A percentile compares a stretch with the other conserved stretches of the same genome.
These are phyloP conservation scores for Rhinocladiella mackenziei DNA, from an alignment of 2,329 filamentous ascomycete species.

Conservation along the genomic window DNA sequence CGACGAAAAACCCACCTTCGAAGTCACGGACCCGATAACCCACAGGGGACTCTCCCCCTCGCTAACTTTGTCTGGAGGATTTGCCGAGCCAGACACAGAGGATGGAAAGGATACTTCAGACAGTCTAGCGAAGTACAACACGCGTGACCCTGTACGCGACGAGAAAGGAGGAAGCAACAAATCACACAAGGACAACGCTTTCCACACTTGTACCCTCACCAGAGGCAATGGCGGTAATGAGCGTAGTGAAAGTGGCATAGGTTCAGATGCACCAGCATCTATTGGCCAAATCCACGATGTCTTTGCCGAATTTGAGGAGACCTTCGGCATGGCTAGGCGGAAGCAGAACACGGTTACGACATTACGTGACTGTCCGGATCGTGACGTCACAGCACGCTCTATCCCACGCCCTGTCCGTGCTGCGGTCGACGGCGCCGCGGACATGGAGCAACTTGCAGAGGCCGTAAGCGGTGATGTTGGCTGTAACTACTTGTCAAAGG, in stretches of 20 bases:
- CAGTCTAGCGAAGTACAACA: background rate
- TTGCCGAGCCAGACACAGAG: slow-evolving; percentile 1
- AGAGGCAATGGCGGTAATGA: slow-evolving; percentile 7
- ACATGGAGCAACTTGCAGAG: slow-evolving; percentile 1
- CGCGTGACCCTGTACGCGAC: slow-evolving; percentile 1
- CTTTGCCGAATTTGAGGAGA: slow-evolving; percentile 1
- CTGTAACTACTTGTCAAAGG: background rate
- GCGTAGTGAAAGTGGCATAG: slow-evolving; percentile 3
- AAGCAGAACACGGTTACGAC: slow-evolving; percentile 1
- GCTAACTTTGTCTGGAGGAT: background rate
- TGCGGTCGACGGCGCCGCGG: background rate
- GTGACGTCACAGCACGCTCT: background rate
- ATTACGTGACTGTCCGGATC: background rate
- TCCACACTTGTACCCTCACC: slow-evolving; percentile 5
- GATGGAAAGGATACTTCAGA: slow-evolving; percentile 5
- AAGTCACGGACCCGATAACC: slow-evolving; percentile 46
- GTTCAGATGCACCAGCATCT: slow-evolving; percentile 10
- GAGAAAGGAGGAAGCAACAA: slow-evolving; percentile 1
- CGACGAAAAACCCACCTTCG: background rate
- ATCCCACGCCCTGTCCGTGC: background rate
- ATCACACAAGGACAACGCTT: slow-evolving; percentile 10
- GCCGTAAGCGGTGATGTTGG: background rate
- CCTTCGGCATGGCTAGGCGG: background rate
- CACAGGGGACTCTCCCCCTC: slow-evolving; percentile 41
- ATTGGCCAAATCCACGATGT: slow-evolving; percentile 4